A percentile compares a stretch with the other conserved stretches of the same genome.
Conservation (phyloP, 768 basidiomycete genomes). For the Auricularia sp. region DNA sequence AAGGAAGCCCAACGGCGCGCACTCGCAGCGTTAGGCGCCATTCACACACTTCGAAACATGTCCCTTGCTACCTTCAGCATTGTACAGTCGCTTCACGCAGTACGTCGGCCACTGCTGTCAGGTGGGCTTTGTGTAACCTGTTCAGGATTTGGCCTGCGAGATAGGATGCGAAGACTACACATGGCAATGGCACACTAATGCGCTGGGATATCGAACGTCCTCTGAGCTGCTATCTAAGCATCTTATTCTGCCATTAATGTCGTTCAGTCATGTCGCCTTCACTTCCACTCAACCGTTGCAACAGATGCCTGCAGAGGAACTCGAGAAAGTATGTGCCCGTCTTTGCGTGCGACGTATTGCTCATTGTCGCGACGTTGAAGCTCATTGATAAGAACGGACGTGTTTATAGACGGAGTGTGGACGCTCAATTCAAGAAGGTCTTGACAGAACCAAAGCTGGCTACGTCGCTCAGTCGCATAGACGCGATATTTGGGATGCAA, state of each 20-base stretch:
- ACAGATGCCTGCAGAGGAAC: conserved; percentile 45
- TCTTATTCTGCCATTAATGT: conserved; percentile 68
- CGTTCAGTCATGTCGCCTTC: conserved; percentile 58
- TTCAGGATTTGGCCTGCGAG: conserved; percentile 60
- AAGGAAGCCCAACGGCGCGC: neutral
- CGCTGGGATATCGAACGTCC: conserved; percentile 51
- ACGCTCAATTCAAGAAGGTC: neutral
- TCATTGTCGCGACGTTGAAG: neutral
- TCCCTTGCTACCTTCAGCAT: neutral
- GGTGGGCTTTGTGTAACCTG: neutral
- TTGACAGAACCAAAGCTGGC: neutral
- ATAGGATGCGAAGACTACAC: conserved; percentile 51
- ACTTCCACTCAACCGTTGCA: conserved; percentile 47
- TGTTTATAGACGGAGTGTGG: neutral
- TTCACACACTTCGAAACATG: neutral
- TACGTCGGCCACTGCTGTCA: neutral
- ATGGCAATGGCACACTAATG: conserved; percentile 74
- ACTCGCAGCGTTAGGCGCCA: neutral
- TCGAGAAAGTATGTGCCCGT: conserved; percentile 47
- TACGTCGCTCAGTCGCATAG: neutral
- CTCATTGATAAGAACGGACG: neutral
- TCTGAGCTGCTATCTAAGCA: conserved; percentile 71
- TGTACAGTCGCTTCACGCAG: neutral
- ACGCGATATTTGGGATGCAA: neutral
- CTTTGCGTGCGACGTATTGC: no score